Base-by-base conservation (phyloP, 176 grass and related monocot species). In the Oryza rufipogon region DNA sequence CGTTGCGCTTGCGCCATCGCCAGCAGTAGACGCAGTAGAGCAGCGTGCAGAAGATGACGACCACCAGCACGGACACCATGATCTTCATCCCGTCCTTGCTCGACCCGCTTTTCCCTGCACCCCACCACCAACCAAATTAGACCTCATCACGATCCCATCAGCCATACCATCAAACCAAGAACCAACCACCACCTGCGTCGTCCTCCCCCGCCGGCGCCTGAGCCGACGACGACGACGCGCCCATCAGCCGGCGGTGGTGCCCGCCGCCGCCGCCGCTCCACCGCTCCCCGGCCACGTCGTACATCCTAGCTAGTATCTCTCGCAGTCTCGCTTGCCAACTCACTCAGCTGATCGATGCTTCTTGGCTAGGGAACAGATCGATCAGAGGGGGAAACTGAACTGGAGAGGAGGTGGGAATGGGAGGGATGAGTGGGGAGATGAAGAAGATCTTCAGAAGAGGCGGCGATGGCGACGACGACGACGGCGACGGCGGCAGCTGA, bases 21-120 rank as follows among this genome's bases (percentile, higher is more conserved):
- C 94, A 97, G 84, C 94, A 97, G 85, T 97, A 97, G 69, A 97
- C 36, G 80, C 92, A 97, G 84, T 97, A 97, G 83, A 94, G 61
- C 32, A 80, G 56, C 42, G 88, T 91, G 92, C 90, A 88, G 54
- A 86, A 11, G 68, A 94, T 86, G 81, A 97, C 88, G 7, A 90
- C 77, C 33, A 89, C 92, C 39, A 97, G 87, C 39, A 97, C 70
- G 16, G 92, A 87, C 76, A 94, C 86, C 89, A 94, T 92, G 16
- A 94, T 92, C 48, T 58, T 32, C 92, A 92, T 94, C 26, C 64
- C 85, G 16, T 85, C 61, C 5, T 84, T 67, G 66, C 75, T 85
- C 19, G 94, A 94, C 0, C 67, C 65, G 52, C 58, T 56, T 8
- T 73, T 69, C 38, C 76, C 82, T 4, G 54, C 54, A 14, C 20